A percentile compares a stretch with the other conserved stretches of the same genome.
phyloP scores from a whole-genome alignment of 441 rosid species.

The Corymbia citriodora region DNA sequence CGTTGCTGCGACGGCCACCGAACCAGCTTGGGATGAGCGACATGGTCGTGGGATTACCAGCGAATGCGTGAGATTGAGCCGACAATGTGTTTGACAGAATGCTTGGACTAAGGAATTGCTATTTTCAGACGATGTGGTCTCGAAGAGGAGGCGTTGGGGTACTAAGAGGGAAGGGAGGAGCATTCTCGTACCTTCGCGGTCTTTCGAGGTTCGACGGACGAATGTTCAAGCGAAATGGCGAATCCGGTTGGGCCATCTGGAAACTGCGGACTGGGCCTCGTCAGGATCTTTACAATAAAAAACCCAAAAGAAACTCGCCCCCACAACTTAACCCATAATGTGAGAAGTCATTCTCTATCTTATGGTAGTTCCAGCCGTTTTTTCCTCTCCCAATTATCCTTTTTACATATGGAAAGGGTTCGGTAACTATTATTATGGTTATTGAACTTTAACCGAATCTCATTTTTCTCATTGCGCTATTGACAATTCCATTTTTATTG shows the following conservation, averaged over 20 bases:
- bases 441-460: no score
- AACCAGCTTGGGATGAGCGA: not conserved
- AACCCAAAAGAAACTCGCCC: not conserved
- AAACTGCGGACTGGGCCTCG: not conserved
- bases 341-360: not conserved
- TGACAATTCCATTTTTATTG: no score
- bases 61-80: not conserved
- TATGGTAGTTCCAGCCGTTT: not conserved
- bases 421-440: no score
- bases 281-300: not conserved
- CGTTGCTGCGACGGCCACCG: not conserved
- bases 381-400: not conserved
- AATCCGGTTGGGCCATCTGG: not conserved
- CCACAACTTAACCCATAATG: not conserved
- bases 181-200: not conserved
- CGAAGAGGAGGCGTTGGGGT: not conserved
- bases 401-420: not conserved
- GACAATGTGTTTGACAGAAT: not conserved
- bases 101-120: not conserved
- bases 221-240: not conserved
- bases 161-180: not conserved
- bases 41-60: not conserved
- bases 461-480: no score
- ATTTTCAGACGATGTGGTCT: not conserved
- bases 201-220: not conserved